phyloP scores from a whole-genome alignment of 805 yeast genomes.

The Saccharomyces mikatae region DNA sequence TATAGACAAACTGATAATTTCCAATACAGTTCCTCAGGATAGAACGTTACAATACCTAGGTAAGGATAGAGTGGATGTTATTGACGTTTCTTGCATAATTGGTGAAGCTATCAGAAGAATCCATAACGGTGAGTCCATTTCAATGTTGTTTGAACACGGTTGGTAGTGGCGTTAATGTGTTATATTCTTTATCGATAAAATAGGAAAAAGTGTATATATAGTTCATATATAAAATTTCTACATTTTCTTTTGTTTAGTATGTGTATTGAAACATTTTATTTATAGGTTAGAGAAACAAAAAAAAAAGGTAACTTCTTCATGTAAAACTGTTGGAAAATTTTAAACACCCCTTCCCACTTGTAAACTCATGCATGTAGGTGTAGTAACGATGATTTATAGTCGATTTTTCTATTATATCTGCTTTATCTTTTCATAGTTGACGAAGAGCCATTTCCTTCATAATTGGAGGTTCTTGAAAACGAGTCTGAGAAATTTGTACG shows the following conservation, averaged over 20 bases:
- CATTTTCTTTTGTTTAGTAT: neutral
- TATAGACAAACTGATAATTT: constrained; percentile 78
- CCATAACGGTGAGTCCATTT: constrained; percentile 93
- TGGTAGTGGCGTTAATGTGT: constrained; percentile 19
- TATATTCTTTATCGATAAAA: neutral
- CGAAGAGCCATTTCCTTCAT: neutral
- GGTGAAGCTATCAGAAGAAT: constrained; percentile 95
- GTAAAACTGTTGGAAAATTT: neutral
- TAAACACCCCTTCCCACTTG: neutral
- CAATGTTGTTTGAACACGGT: constrained; percentile 84
- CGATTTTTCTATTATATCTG: neutral
- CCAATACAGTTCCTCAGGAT: constrained; percentile 85
- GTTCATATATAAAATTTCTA: neutral
- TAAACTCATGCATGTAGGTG: neutral
- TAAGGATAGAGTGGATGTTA: constrained; percentile 54
- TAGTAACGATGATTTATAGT: neutral
- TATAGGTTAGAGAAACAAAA: neutral
- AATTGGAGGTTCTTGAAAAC: neutral
- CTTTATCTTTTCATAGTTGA: neutral
- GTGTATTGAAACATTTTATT: neutral
- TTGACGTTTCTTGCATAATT: constrained; percentile 81
- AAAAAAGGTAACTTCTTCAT: neutral
- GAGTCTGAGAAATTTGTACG: neutral
- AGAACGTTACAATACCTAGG: constrained; percentile 47
- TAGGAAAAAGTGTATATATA: neutral